Evolutionary conservation across 2,329 filamentous ascomycete genomes (phyloP).

Genomic region (Colletotrichum salicis): DNA sequence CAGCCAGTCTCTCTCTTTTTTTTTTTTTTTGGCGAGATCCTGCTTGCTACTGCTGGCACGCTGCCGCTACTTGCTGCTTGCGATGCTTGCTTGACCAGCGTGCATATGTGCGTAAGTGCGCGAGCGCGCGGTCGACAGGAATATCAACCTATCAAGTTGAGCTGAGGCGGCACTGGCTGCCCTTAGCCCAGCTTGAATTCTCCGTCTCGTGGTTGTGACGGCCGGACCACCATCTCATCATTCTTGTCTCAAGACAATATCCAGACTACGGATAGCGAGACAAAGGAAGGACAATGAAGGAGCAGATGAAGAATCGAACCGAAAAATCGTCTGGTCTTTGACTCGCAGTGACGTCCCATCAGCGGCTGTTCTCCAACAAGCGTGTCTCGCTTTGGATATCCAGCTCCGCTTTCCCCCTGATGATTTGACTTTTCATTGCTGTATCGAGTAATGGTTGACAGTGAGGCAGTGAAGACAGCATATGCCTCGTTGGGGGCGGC

Average conservation of each 20-base stretch:
- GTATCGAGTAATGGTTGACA: background rate
- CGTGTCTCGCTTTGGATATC: conserved; percentile 6
- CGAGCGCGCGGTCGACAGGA: conserved; percentile 19
- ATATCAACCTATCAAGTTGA: conserved; percentile 30
- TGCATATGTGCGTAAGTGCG: conserved; percentile 8
- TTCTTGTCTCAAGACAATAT: background rate
- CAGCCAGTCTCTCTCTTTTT: background rate
- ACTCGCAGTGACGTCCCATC: conserved; percentile 21
- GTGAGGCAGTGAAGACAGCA: background rate
- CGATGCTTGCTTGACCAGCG: conserved; percentile 21
- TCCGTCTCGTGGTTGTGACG: conserved; percentile 1
- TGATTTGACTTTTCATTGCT: conserved; percentile 4
- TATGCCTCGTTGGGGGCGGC: conserved; percentile 10
- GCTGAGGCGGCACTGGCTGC: conserved; percentile 11
- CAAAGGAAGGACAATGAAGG: conserved; percentile 12
- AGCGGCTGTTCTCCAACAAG: conserved; percentile 29
- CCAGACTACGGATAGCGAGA: background rate
- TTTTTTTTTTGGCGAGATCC: background rate
- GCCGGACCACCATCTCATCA: conserved; percentile 7
- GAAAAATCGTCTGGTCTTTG: conserved; percentile 9
- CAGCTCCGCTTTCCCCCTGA: conserved; percentile 3
- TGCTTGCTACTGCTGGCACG: conserved; percentile 8
- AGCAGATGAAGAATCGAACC: conserved; percentile 18
- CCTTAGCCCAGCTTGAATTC: conserved; percentile 7
- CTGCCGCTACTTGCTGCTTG: conserved; percentile 20